Conservation (phyloP, 306 rosid species). For the Glycine soja region DNA sequence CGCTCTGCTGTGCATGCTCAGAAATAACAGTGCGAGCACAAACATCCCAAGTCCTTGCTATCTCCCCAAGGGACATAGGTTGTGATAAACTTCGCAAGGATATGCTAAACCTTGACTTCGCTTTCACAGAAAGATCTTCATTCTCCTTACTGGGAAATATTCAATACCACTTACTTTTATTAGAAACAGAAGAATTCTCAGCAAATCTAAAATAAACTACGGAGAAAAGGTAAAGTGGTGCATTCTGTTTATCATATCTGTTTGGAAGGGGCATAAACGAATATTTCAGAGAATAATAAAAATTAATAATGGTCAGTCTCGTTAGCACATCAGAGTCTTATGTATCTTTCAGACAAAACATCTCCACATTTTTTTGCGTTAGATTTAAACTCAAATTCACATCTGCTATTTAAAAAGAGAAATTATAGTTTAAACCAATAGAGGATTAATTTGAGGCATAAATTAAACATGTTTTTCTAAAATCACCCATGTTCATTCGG, state of each 20-base stretch:
- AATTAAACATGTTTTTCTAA: too few species aligned
- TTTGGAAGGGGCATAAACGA: neutral
- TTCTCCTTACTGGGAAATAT: constrained; percentile 73
- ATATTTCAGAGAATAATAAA: neutral
- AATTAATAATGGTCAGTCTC: constrained; percentile 3
- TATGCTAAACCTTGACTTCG: constrained; percentile 87
- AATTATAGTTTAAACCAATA: too few species aligned
- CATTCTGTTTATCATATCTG: neutral
- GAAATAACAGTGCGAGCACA: constrained; percentile 85
- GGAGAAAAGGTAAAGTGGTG: constrained; percentile 14
- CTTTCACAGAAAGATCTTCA: constrained; percentile 90
- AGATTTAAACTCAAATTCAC: too few species aligned
- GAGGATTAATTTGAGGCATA: too few species aligned
- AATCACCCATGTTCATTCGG: too few species aligned
- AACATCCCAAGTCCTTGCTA: constrained; percentile 94
- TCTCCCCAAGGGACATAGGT: constrained; percentile 88
- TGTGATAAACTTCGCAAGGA: constrained; percentile 84
- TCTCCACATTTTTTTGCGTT: too few species aligned
- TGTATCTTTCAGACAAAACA: too few species aligned
- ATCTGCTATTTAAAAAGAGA: too few species aligned
- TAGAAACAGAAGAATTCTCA: constrained; percentile 27
- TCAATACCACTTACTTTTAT: constrained; percentile 33
- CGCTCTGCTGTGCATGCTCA: constrained; percentile 90
- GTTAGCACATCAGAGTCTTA: neutral
- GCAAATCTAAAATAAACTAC: constrained; percentile 7